Evolutionary conservation across 2,329 filamentous ascomycete genomes (phyloP), one percentile per base, ranked within the genome.

Genomic region (Aspergillus sojae): DNA sequence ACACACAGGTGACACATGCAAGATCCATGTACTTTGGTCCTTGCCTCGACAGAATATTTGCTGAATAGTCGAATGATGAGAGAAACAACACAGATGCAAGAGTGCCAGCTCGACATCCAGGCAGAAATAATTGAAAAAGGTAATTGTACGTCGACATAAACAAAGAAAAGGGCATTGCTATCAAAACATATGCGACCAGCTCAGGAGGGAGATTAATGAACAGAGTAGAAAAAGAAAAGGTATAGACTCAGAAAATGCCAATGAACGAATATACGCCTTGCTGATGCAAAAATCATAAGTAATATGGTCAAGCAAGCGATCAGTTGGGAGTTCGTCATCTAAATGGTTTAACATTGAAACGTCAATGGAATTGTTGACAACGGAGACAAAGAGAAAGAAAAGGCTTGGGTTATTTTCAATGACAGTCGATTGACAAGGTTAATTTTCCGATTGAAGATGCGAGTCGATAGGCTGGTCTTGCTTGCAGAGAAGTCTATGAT

Each of bases 201-300:
- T n/a, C 45, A 56, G 56, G 23, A 36, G 30, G 41, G 62, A 41
- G 41, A 60, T 53, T 60, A 60, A 54, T 63, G 61, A 62, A 48
- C 32, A 56, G 54, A 64, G 45, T 30, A 53, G n/a, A 36, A 11
- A 43, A 34, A 36, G 26, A 57, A 50, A 53, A 46, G 43, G 54
- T 26, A 45, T 55, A 62, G 57, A 41, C 32, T 23, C 48, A 53
- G 45, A 55, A 58, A 60, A 43, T 60, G 61, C 28, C 58, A 66
- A 63, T 65, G 62, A 65, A 62, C 55, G 62, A 67, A 66, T 39
- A 41, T 67, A 68, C 68, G 67, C 68, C 68, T 64, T 66, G 67
- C 62, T 61, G 67, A 70, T 70, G 68, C 68, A 68, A 65, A 68
- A 69, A 61, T 62, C 62, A 67, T 66, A 60, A 61, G 66, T 46